Base-by-base conservation (phyloP, 805 yeast species). In the Saccharomyces jurei region DNA sequence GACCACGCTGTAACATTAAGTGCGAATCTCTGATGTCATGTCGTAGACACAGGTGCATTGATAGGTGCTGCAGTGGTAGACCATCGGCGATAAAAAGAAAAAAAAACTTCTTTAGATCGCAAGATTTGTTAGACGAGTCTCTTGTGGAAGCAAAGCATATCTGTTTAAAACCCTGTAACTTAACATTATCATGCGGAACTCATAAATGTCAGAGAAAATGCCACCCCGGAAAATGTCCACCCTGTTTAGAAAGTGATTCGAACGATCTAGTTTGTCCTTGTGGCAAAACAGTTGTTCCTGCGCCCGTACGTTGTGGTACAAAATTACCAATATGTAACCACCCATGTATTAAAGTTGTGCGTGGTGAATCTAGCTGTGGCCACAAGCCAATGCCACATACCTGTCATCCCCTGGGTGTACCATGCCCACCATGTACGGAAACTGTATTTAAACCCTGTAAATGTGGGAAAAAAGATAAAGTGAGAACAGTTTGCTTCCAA, bases 271-370 rank as follows among this genome's bases (percentile, higher is more conserved):
- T 82, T 2, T 89, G 96, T 64, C 78, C 84, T 50, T 89, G 96
- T 73, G 96, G 96, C 2, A 76, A 78, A 58, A 89, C 96, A 0
- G 78, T 86, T 2, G 75, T 89, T 5, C 78, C 77, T 22, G 96
- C 96, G 0, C 96, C 96, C 0, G 89, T 88, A 9, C 73, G 96
- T 59, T 89, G 96, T 72, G 96, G 96, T 13, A 81, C 88, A 0
- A 74, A 70, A 48, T 65, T 87, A 32, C 86, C 86, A 3, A 76
- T 75, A 10, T 89, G 96, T 70, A 75, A 73, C 26, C 77, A 80
- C 56, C 89, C 80, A 57, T 89, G 96, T 68, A 69, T 73, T 2
- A 74, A 88, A 50, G 74, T 73, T 1, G 67, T 71, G 0, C 54
- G 58, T 29, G 62, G 62, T 3, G 63, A 61, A 2, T 74, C 74